Percentiles rank a stretch among this genome's conserved stretches.
Evolutionary conservation across 148 eudicot species (phyloP).

Genomic region (Cornus suecica): DNA sequence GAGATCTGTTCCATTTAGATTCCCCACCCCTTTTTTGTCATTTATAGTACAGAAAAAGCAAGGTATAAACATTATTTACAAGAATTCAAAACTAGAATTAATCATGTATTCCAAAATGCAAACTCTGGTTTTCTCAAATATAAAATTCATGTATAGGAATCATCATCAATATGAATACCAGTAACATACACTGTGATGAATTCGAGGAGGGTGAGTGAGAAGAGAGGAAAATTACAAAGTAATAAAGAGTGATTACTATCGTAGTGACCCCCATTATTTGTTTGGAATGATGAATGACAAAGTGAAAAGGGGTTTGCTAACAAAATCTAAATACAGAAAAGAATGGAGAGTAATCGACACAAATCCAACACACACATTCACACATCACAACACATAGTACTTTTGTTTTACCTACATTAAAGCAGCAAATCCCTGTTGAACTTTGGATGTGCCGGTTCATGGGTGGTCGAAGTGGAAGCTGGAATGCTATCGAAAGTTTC

Average conservation of each 20-base stretch:
- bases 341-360: conserved; percentile 53
- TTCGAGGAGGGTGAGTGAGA: neutral
- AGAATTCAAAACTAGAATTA: neutral
- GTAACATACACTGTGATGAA: conserved; percentile 15
- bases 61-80: conserved; percentile 1
- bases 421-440: conserved; percentile 81
- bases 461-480: conserved; percentile 37
- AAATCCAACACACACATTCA: conserved; percentile 47
- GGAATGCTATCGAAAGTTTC: conserved; percentile 77
- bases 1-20: neutral
- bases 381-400: conserved; percentile 28
- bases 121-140: neutral
- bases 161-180: conserved; percentile 4
- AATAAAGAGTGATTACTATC: conserved; percentile 6
- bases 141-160: neutral
- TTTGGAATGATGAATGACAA: conserved; percentile 25
- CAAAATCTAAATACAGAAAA: conserved; percentile 77
- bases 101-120: neutral
- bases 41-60: conserved; percentile 13
- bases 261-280: conserved; percentile 42
- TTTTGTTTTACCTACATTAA: conserved; percentile 35
- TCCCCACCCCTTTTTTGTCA: neutral
- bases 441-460: conserved; percentile 38
- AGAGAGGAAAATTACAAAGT: conserved; percentile 13
- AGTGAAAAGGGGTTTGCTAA: conserved; percentile 29